Evolutionary conservation across 345 rosid species (phyloP).

Genomic region (Gynandropsis gynandra): DNA sequence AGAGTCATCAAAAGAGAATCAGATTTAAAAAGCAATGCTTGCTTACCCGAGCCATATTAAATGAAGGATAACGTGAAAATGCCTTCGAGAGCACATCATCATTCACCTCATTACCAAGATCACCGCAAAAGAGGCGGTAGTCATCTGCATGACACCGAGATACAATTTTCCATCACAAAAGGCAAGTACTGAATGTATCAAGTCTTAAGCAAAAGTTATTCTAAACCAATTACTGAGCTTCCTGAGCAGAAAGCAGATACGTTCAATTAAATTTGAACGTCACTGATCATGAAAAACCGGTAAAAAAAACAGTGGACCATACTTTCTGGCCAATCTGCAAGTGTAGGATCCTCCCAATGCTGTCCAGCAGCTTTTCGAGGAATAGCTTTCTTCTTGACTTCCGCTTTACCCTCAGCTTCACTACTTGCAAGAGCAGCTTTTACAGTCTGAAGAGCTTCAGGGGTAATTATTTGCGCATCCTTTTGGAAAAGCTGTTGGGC

Average conservation of each 20-base stretch:
- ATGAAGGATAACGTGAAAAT: slow-evolving; percentile 87
- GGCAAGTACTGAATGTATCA: not conserved
- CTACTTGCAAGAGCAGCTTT: slow-evolving; percentile 95
- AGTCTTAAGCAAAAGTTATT: not conserved
- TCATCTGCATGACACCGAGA: slow-evolving; percentile 54
- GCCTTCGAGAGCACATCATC: slow-evolving; percentile 99
- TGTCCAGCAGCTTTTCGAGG: slow-evolving; percentile 99
- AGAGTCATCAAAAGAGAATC: slow-evolving; percentile 8
- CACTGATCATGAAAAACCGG: slow-evolving; percentile 6
- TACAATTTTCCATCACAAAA: slow-evolving; percentile 3
- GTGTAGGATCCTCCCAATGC: slow-evolving; percentile 93
- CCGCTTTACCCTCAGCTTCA: slow-evolving; percentile 85
- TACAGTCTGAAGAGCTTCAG: slow-evolving; percentile 92
- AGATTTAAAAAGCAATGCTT: slow-evolving; percentile 12
- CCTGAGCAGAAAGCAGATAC: slow-evolving; percentile 4
- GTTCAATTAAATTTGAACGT: not conserved
- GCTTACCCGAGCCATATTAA: slow-evolving; percentile 89
- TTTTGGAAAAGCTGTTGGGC: slow-evolving; percentile 91
- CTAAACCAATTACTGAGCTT: slow-evolving; percentile 7
- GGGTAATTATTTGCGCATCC: slow-evolving; percentile 90
- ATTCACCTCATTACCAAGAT: slow-evolving; percentile 99
- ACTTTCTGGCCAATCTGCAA: slow-evolving; percentile 99
- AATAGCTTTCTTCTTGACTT: slow-evolving; percentile 80
- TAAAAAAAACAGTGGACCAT: slow-evolving; percentile 16
- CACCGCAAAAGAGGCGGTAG: slow-evolving; percentile 89